phyloP scores from a whole-genome alignment of 352 stramenopile genomes.

The Albugo candida region DNA sequence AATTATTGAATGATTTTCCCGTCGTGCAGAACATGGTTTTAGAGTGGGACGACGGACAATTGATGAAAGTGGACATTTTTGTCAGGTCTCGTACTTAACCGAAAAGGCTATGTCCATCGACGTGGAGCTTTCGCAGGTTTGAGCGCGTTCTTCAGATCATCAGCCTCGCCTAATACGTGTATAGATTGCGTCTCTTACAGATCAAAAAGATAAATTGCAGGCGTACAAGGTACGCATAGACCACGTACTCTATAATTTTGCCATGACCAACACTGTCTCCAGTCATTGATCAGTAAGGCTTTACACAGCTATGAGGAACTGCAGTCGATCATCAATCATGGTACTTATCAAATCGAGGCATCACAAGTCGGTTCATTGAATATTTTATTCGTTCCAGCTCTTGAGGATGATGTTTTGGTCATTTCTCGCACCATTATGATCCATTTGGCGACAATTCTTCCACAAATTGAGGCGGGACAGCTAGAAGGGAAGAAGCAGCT shows the following conservation, averaged over 20 bases:
- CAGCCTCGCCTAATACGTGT: background rate
- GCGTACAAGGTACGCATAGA: slow-evolving; percentile 63
- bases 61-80: too few relatives aligned
- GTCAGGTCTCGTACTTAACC: too few relatives aligned
- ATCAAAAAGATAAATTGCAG: slow-evolving; percentile 60
- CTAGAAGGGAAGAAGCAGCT: slow-evolving; percentile 65
- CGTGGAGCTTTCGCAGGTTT: too few relatives aligned
- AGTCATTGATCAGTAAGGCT: slow-evolving; percentile 17
- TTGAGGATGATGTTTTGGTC: slow-evolving; percentile 52
- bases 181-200: slow-evolving; percentile 39
- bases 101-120: too few relatives aligned
- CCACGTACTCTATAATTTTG: slow-evolving; percentile 17
- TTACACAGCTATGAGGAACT: background rate
- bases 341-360: too few relatives aligned
- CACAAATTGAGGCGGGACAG: slow-evolving; percentile 33
- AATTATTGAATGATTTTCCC: too few relatives aligned
- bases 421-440: slow-evolving; percentile 60
- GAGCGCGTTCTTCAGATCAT: background rate
- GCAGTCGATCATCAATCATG: too few relatives aligned
- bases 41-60: too few relatives aligned
- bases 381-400: background rate
- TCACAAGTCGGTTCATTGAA: background rate
- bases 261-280: slow-evolving; percentile 34
- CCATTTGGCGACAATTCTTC: slow-evolving; percentile 35
- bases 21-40: too few relatives aligned